Evolutionary conservation across 345 rosid genomes (phyloP).

Genomic region (Syzygium aromaticum): DNA sequence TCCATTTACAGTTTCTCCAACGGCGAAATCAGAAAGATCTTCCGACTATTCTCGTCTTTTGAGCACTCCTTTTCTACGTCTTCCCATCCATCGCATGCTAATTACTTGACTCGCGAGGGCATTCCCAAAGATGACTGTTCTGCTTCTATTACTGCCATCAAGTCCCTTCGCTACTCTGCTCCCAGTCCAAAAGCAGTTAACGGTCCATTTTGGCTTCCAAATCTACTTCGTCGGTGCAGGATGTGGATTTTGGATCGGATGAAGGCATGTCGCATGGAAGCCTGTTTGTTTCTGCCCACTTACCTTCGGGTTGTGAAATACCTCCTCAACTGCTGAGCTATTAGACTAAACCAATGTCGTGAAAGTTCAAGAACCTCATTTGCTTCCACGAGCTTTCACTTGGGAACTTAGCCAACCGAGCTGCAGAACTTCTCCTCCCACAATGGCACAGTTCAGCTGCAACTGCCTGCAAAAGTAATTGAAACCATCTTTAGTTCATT

Average conservation of each 20-base stretch:
- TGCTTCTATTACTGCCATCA: background rate
- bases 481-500: background rate
- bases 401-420: conserved; percentile 1
- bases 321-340: conserved; percentile 36
- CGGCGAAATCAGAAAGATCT: background rate
- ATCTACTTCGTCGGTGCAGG: conserved; percentile 14
- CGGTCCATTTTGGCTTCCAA: conserved; percentile 28
- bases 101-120: conserved; percentile 1
- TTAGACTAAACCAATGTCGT: conserved; percentile 24
- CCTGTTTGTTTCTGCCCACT: conserved; percentile 30
- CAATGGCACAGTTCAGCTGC: conserved; percentile 3
- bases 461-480: background rate
- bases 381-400: background rate
- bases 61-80: background rate
- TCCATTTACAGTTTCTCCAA: background rate
- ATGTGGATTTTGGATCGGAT: conserved; percentile 28
- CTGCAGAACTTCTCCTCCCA: conserved; percentile 7
- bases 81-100: conserved; percentile 4
- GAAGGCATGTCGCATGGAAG: conserved; percentile 20
- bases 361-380: background rate
- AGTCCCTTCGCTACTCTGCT: background rate
- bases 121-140: background rate
- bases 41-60: background rate
- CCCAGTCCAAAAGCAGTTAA: conserved; percentile 23
- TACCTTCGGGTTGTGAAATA: conserved; percentile 32